Percentiles rank a stretch among this genome's conserved stretches.
Evolutionary conservation across 2,329 filamentous ascomycete genomes (phyloP).

Genomic region (Ophiognomonia clavigignenti-juglandacearum): DNA sequence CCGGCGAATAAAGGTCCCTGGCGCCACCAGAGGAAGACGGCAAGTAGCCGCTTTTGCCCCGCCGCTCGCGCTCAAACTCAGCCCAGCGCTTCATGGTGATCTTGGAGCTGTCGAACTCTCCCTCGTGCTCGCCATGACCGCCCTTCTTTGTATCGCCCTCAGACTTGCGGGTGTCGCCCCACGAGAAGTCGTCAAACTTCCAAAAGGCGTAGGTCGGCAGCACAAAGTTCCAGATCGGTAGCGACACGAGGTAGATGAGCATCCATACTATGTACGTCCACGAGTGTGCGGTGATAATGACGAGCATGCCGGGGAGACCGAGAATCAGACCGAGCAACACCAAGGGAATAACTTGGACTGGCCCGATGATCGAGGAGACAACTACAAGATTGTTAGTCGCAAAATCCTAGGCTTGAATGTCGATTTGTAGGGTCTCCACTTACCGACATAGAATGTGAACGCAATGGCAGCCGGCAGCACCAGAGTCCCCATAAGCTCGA

Average conservation of each 20-base stretch:
- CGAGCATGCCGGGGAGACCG: conserved; percentile 85
- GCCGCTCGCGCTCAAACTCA: conserved; percentile 77
- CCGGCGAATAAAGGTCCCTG: conserved; percentile 42
- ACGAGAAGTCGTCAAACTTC: conserved; percentile 99
- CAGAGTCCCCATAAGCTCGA: conserved; percentile 90
- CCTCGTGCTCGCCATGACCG: conserved; percentile 74
- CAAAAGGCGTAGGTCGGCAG: conserved; percentile 93
- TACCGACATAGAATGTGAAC: conserved; percentile 94
- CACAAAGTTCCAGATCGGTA: conserved; percentile 97
- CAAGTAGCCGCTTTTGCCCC: conserved; percentile 43
- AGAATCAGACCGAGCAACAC: conserved; percentile 86
- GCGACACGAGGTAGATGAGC: conserved; percentile 87
- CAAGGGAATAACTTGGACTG: conserved; percentile 82
- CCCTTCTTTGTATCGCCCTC: conserved; percentile 84
- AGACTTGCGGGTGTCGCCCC: conserved; percentile 97
- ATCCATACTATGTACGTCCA: conserved; percentile 94
- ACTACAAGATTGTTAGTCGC: conserved; percentile 44
- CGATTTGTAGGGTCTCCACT: conserved; percentile 33
- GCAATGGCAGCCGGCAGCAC: conserved; percentile 94
- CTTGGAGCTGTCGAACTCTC: conserved; percentile 96
- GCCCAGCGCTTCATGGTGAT: conserved; percentile 99
- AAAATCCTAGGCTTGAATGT: not conserved
- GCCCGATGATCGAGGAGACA: conserved; percentile 77
- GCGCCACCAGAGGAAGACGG: conserved; percentile 41
- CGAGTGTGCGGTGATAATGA: conserved; percentile 89